Evolutionary conservation across 139 green algal genomes (phyloP).

Genomic region (Ulvella scutata): DNA sequence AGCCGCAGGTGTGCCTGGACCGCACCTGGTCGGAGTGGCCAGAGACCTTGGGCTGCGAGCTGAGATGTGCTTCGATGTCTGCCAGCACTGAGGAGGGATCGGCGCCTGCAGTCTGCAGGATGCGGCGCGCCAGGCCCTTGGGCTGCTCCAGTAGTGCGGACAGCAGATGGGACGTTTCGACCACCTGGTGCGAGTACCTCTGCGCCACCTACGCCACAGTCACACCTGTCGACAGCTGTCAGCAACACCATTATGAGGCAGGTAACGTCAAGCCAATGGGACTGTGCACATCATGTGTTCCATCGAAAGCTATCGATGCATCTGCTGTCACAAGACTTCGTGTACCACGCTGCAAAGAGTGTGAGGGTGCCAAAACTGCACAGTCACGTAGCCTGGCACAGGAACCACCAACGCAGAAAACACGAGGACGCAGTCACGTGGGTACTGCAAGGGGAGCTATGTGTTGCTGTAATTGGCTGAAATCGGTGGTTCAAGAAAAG

Average conservation of each 20-base stretch:
- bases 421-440: too few relatives aligned
- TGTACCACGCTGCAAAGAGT: neutral
- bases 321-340: too few relatives aligned
- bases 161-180: constrained; percentile 95
- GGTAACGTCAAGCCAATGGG: neutral
- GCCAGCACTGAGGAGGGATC: constrained; percentile 67
- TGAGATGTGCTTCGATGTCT: constrained; percentile 60
- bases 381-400: too few relatives aligned
- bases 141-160: constrained; percentile 93
- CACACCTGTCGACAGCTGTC: constrained; percentile 3
- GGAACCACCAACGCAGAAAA: too few relatives aligned
- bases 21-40: constrained; percentile 56
- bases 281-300: too few relatives aligned
- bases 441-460: too few relatives aligned
- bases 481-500: too few relatives aligned
- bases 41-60: constrained; percentile 51
- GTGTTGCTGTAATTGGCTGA: too few relatives aligned
- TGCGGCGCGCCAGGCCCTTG: constrained; percentile 69
- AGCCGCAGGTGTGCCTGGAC: too few relatives aligned
- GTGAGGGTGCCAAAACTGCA: too few relatives aligned
- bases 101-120: constrained; percentile 71
- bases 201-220: constrained; percentile 45
- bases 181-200: constrained; percentile 60
- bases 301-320: too few relatives aligned
- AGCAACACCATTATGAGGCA: neutral